Evolutionary conservation across 352 stramenopile species (phyloP).

Genomic region (Phytopythium ostracodes): DNA sequence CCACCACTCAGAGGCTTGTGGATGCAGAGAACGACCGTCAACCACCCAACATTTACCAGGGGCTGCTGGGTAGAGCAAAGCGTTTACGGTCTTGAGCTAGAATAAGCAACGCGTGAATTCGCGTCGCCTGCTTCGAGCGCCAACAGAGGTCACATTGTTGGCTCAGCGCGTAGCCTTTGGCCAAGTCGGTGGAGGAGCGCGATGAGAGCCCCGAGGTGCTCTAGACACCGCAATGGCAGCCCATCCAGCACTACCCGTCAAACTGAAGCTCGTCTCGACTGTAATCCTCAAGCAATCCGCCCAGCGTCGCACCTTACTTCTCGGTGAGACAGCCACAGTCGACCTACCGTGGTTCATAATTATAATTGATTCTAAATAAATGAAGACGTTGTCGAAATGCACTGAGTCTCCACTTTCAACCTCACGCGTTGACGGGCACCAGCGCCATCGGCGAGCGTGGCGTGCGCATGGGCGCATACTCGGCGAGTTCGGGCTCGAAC

Average conservation of each 20-base stretch:
- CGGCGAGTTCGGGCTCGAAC: neutral
- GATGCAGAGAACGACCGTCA: neutral
- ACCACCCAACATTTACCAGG: neutral
- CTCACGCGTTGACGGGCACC: conserved; percentile 1
- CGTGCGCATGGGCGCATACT: conserved; percentile 2
- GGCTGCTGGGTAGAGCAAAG: no score
- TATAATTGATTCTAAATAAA: neutral
- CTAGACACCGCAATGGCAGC: no score
- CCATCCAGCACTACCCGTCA: no score
- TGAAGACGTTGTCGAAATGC: neutral
- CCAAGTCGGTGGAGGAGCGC: no score
- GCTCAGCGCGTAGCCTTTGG: no score
- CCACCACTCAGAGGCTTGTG: neutral
- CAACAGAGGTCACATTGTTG: no score
- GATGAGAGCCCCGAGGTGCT: no score
- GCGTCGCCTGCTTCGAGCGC: no score
- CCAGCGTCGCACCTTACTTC: neutral
- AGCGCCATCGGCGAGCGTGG: neutral
- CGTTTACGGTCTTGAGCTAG: neutral
- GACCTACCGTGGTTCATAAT: neutral
- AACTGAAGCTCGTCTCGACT: no score
- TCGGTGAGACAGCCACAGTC: neutral
- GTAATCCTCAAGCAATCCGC: no score
- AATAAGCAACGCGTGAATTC: no score
- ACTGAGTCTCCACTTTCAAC: neutral